Percentiles rank a stretch among this genome's conserved stretches.
phyloP scores from a whole-genome alignment of 1,284 basidiomycete species.

The Rhodotorula mucilaginosa region DNA sequence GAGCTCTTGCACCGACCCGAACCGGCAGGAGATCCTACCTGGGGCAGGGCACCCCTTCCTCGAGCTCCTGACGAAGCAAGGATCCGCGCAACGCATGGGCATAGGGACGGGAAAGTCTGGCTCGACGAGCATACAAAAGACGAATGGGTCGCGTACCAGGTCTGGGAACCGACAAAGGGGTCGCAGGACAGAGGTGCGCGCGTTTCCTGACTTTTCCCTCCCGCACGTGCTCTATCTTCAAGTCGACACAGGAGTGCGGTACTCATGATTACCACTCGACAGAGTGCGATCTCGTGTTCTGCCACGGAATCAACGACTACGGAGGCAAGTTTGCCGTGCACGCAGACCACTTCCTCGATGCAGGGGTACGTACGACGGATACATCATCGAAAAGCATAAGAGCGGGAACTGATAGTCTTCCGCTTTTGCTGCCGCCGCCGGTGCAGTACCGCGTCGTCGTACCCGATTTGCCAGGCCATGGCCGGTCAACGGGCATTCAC shows the following conservation, averaged over 20 bases:
- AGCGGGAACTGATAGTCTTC: no score
- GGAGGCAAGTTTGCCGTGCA: slow-evolving; percentile 42
- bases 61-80: slow-evolving; percentile 30
- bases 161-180: slow-evolving; percentile 38
- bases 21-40: slow-evolving; percentile 32
- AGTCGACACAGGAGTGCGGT: no score
- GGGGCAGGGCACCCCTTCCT: slow-evolving; percentile 35
- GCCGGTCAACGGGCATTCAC: slow-evolving; percentile 43
- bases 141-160: slow-evolving; percentile 37
- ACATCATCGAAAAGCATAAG: no score
- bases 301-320: slow-evolving; percentile 40
- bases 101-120: slow-evolving; percentile 30
- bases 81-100: slow-evolving; percentile 19
- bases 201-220: background rate
- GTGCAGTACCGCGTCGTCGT: slow-evolving; percentile 38
- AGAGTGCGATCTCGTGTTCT: slow-evolving; percentile 32
- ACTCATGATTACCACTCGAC: background rate
- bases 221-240: no score
- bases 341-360: slow-evolving; percentile 39
- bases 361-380: slow-evolving; percentile 25
- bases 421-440: no score
- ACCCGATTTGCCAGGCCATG: slow-evolving; percentile 42
- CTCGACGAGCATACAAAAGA: background rate
- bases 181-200: slow-evolving; percentile 12
- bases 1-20: slow-evolving; percentile 18